Conservation (phyloP, 2,329 filamentous ascomycete genomes). For the Pseudogymnoascus sp. region DNA sequence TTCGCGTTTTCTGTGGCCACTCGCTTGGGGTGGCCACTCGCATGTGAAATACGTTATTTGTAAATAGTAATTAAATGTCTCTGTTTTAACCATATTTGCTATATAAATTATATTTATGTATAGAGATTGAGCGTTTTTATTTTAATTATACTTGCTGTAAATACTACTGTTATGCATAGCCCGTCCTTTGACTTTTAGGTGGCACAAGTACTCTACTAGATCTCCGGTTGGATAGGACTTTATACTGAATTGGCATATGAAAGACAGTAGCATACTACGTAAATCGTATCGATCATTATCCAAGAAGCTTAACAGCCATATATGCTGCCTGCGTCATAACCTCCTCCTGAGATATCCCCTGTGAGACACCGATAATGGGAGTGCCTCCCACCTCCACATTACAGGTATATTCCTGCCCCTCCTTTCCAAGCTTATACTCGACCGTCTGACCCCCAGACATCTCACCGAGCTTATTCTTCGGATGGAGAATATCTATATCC, state of each 20-base stretch:
- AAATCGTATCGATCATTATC: slow-evolving; percentile 11
- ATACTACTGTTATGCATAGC: not conserved
- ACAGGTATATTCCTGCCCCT: slow-evolving; percentile 10
- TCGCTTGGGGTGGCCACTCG: too few species aligned
- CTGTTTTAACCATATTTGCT: too few species aligned
- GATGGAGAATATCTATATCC: slow-evolving; percentile 50
- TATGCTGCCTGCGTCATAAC: slow-evolving; percentile 49
- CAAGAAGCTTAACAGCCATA: slow-evolving; percentile 45
- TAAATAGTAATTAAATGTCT: too few species aligned
- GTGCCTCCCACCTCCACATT: slow-evolving; percentile 5
- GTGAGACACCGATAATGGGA: slow-evolving; percentile 20
- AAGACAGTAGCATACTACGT: not conserved
- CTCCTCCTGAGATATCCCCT: slow-evolving; percentile 43
- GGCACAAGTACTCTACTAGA: not conserved
- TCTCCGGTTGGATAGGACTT: too few species aligned
- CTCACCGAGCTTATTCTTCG: slow-evolving; percentile 62
- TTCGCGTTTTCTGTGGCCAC: too few species aligned
- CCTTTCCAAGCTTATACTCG: slow-evolving; percentile 41
- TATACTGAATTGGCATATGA: not conserved
- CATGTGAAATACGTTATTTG: too few species aligned
- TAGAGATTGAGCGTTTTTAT: too few species aligned
- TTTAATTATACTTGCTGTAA: not conserved
- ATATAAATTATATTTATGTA: too few species aligned
- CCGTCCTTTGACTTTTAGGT: not conserved
- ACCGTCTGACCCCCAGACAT: slow-evolving; percentile 47